A percentile compares a stretch with the other conserved stretches of the same genome.
These are phyloP conservation scores for Diaporthe sp. DNA, from an alignment of 2,329 filamentous ascomycete species.

Conservation along the genomic window DNA sequence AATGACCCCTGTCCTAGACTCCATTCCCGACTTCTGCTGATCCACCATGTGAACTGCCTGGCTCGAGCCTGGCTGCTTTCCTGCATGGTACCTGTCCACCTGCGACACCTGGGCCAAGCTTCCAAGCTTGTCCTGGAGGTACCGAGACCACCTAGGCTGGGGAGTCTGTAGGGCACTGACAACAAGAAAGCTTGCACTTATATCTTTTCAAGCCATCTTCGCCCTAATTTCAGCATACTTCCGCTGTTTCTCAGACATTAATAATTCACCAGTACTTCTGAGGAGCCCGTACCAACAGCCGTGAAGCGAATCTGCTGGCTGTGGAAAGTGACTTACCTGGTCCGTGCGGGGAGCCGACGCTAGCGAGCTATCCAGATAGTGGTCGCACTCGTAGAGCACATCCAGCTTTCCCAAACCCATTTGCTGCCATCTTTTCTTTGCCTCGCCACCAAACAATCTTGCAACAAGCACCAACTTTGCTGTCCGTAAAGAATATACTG, in stretches of 20 bases:
- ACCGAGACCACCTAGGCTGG: neutral
- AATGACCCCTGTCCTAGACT: slow-evolving; percentile 22
- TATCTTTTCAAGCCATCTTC: neutral
- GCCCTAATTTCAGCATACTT: no score
- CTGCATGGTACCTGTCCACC: neutral
- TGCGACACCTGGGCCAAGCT: slow-evolving; percentile 2
- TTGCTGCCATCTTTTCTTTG: neutral
- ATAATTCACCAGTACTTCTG: neutral
- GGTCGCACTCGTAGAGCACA: neutral
- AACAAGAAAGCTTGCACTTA: neutral
- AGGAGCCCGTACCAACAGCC: neutral
- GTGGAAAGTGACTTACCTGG: neutral
- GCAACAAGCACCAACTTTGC: neutral
- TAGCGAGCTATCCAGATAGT: neutral
- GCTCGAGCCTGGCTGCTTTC: no score
- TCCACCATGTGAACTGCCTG: slow-evolving; percentile 7
- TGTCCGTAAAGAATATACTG: neutral
- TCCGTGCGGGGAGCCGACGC: slow-evolving; percentile 20
- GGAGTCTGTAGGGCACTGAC: neutral
- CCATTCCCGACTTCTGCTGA: slow-evolving; percentile 21
- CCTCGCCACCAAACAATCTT: neutral
- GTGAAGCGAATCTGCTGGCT: neutral
- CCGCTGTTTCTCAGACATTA: neutral
- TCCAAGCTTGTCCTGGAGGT: neutral
- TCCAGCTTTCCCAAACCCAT: slow-evolving; percentile 1